These are phyloP conservation scores for Hawksworthiomyces lignivorus DNA, from an alignment of 2,329 filamentous ascomycete species.

Conservation along the genomic window DNA sequence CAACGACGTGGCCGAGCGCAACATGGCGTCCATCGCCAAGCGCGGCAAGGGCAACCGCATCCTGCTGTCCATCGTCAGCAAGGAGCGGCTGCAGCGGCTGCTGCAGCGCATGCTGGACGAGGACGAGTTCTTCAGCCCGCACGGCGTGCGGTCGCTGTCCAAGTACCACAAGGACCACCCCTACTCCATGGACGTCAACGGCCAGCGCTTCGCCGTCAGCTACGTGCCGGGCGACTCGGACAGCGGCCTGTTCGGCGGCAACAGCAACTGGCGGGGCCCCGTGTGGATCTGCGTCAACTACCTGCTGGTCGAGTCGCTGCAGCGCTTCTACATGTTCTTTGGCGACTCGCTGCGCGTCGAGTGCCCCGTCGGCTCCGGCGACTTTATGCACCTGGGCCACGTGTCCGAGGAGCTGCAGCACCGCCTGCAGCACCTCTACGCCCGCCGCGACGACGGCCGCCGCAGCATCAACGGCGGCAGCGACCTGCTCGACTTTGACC, in stretches of 20 bases:
- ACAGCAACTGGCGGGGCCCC: slow-evolving; percentile 95
- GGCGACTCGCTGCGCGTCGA: slow-evolving; percentile 82
- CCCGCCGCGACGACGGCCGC: slow-evolving; percentile 73
- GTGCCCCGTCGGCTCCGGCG: slow-evolving; percentile 86
- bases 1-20: slow-evolving; percentile 79
- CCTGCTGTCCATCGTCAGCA: slow-evolving; percentile 82
- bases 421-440: slow-evolving; percentile 85
- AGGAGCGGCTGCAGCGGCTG: slow-evolving; percentile 84
- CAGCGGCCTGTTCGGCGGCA: slow-evolving; percentile 88
- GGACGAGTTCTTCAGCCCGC: slow-evolving; percentile 82
- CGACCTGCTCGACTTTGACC: slow-evolving; percentile 81
- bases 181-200: slow-evolving; percentile 92
- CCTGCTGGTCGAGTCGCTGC: slow-evolving; percentile 85
- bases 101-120: slow-evolving; percentile 88
- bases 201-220: slow-evolving; percentile 76
- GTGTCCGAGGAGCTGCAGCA: slow-evolving; percentile 95
- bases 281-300: slow-evolving; percentile 98
- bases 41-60: slow-evolving; percentile 86
- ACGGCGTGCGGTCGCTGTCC: slow-evolving; percentile 86
- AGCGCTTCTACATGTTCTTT: slow-evolving; percentile 94
- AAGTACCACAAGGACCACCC: slow-evolving; percentile 87
- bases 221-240: slow-evolving; percentile 96
- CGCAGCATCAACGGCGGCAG: slow-evolving; percentile 83
- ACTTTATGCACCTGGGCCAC: slow-evolving; percentile 91
- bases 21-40: slow-evolving; percentile 87